Percentiles rank a stretch among this genome's conserved stretches.
These are phyloP conservation scores for Curvularia lunata DNA, from an alignment of 2,329 filamentous ascomycete genomes.

Conservation along the genomic window DNA sequence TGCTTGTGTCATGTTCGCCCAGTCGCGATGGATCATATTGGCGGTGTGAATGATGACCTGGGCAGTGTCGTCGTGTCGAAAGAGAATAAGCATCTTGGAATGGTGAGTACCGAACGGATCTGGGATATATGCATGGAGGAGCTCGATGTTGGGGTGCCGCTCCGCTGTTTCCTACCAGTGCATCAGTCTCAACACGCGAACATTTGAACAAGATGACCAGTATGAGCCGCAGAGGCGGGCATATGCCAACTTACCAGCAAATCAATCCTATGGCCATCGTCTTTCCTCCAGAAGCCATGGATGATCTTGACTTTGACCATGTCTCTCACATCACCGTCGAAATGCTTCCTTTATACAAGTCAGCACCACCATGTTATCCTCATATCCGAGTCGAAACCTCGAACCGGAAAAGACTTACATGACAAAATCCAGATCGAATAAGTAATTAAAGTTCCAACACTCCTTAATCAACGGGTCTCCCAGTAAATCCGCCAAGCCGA, in stretches of 20 bases:
- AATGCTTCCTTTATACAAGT: constrained; percentile 49
- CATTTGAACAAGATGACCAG: not conserved
- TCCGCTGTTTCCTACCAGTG: constrained; percentile 63
- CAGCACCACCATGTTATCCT: not conserved
- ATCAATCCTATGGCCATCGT: constrained; percentile 64
- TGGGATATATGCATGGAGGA: constrained; percentile 78
- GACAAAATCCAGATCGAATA: constrained; percentile 68
- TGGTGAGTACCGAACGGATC: constrained; percentile 87
- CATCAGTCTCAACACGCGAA: constrained; percentile 11
- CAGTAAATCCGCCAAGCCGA: constrained; percentile 71
- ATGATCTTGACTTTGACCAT: constrained; percentile 64
- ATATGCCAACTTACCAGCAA: constrained; percentile 59
- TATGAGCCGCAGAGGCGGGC: not conserved
- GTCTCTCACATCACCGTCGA: constrained; percentile 62
- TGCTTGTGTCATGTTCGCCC: constrained; percentile 86
- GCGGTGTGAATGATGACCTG: constrained; percentile 87
- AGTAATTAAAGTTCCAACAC: constrained; percentile 73
- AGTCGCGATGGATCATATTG: constrained; percentile 88
- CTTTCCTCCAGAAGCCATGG: constrained; percentile 71
- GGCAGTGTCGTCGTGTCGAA: constrained; percentile 76
- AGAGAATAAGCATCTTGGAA: constrained; percentile 82
- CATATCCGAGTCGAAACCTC: no score
- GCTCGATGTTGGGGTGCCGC: constrained; percentile 69
- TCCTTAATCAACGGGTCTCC: constrained; percentile 75
- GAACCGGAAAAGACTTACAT: constrained; percentile 51